Base-by-base conservation (phyloP, 139 green algal genomes). In the Chlorokybus atmophyticus region DNA sequence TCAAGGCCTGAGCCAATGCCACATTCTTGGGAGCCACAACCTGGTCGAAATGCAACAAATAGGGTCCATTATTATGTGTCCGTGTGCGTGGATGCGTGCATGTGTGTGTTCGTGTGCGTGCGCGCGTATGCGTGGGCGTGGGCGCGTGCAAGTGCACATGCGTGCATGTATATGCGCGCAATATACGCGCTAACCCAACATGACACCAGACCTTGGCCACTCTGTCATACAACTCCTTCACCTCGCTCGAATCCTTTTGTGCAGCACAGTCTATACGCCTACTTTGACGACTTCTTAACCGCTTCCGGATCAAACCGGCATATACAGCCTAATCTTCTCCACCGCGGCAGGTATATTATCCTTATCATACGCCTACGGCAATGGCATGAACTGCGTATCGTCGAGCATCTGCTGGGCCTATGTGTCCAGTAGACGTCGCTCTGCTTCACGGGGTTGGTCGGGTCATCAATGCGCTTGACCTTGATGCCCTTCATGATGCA, bases 211-310 rank as follows among this genome's bases (percentile, higher is more conserved):
- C 72, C 29, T 70, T 70, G 38, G 57, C 71, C 19, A 74, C 68
- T 32, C 62, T 57, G 73, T 87, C 64, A 57, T 88, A 88, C 2
- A 75, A 60, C 55, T 88, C 78, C 81, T 87, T 88, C 25, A 80
- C 81, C 26, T 78, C 61, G 32, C 82, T 77, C 81, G 80, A 88
- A n/a, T n/a, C n/a, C n/a, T n/a, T n/a, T n/a, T n/a, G n/a, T n/a
- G 59, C 73, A 79, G 64, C 77, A 85, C 41, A 88, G 64, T 0
- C 79, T 78, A 40, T 81, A 81, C 25, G 76, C 79, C 0, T 81
- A 79, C 32, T 80, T 80, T 41, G 68, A 80, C 29, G 79, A 72
- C 65, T 79, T 74, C 69, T 79, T 70, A 61, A 90, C 76, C 29
- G 81, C 62, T 35, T 70, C 67, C 2, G 78, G 80, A 1, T 83